Conservation (phyloP, 2,329 filamentous ascomycete genomes). For the Periconia macrospinosa region DNA sequence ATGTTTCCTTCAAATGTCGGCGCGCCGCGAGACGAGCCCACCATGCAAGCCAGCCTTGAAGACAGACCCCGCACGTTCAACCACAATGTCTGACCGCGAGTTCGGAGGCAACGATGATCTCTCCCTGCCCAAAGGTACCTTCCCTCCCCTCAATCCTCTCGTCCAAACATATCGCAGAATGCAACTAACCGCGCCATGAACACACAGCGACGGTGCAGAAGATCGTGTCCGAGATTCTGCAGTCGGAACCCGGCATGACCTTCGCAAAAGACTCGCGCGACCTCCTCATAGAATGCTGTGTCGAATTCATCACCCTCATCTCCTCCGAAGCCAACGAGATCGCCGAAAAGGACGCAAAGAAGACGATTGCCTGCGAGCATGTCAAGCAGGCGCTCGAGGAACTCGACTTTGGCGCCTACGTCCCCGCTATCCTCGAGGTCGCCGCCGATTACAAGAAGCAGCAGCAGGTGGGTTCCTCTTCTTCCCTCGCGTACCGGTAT, state of each 20-base stretch:
- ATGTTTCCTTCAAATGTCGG: neutral
- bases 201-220: conserved; percentile 67
- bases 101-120: conserved; percentile 48
- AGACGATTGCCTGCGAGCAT: conserved; percentile 98
- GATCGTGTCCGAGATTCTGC: conserved; percentile 93
- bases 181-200: neutral
- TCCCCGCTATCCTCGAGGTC: conserved; percentile 82
- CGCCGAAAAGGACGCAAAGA: conserved; percentile 97
- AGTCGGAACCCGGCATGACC: conserved; percentile 72
- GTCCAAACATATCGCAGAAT: neutral
- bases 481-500: neutral
- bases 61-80: conserved; percentile 2
- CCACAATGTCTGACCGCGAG: conserved; percentile 47
- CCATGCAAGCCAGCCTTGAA: no score
- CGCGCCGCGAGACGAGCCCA: no score
- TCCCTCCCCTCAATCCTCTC: neutral
- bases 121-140: conserved; percentile 45
- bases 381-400: conserved; percentile 93
- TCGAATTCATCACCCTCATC: conserved; percentile 97
- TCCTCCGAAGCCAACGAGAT: conserved; percentile 99
- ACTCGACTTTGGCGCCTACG: conserved; percentile 90
- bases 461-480: conserved; percentile 70
- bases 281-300: conserved; percentile 95
- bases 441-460: conserved; percentile 91
- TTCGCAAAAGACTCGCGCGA: conserved; percentile 96